Evolutionary conservation across 345 rosid genomes (phyloP), one percentile per base, ranked within the genome.

Genomic region (Salix arbutifolia): DNA sequence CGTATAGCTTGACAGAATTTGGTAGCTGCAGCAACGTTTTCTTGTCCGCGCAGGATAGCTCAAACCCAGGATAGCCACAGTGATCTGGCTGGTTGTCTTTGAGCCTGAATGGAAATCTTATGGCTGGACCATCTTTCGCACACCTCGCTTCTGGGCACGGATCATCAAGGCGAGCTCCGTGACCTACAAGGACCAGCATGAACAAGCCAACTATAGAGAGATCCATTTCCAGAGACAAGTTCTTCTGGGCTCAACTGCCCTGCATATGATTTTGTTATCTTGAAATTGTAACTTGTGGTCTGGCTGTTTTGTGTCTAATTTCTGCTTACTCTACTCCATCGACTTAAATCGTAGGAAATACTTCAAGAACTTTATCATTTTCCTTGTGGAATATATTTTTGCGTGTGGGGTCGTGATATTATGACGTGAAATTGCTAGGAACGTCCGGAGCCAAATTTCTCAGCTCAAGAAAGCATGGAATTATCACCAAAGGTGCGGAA

Each of bases 11-110:
- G 21, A 75, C 83, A 4, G 79, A 80, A 13, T 4, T 26, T 31
- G 83, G 79, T 3, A 80, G 83, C 60, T 70, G 61, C 8, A 80
- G 72, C 3, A 80, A 23, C 6, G 83, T 75, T 40, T 75, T 80
- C 40, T 2, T 66, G 2, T 66, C 25, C 18, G 46, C 31, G 76
- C 83, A 80, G 16, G 83, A 65, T 16, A 80, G 62, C 42, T 52
- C 46, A 26, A 80, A 80, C 72, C 83, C 69, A 62, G 28, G 16
- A n/a, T 52, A 75, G 53, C 70, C 64, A 21, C 71, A 74, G 62
- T 74, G 0, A 3, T 46, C 30, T 11, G 31, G 16, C 21, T 1
- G 30, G 30, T 28, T 28, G 30, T 40, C 72, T 65, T 21, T 70
- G 52, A 80, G 26, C 4, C 52, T 46, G 64, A 80, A 80, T 0